Base-by-base conservation (phyloP, 2,329 filamentous ascomycete genomes). In the Cryphonectria radicalis region DNA sequence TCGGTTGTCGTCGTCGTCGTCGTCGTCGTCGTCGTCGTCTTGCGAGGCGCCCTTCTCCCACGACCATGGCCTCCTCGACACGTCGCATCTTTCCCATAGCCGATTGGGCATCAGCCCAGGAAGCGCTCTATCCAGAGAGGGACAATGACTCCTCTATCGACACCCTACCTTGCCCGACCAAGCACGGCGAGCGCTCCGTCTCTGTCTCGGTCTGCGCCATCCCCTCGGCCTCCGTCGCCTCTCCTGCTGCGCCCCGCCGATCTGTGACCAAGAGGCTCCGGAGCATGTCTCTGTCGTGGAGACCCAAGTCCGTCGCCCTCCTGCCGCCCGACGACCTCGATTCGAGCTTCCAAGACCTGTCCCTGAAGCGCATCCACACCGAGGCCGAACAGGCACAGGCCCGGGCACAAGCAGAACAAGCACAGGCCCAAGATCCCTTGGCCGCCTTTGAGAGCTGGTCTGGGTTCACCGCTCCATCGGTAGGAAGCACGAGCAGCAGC, bases 241-340 rank as follows among this genome's bases (percentile, higher is more conserved):
- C 63, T 8, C 63, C 66, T 32, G 57, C 37, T 7, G 46, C 66
- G 25, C 63, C 37, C 19, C 71, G 71, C 19, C 60, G 66, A 4
- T 46, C 43, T 10, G 59, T 66, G 14, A 67, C 72, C n/a, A 73
- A 71, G 50, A 68, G 59, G 63, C 60, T 40, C 78, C 79, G 85
- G 76, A 88, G 85, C 77, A 79, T 85, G 64, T 86, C 85, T 8
- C 76, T 87, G 19, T 81, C 84, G 8, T 87, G 85, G 84, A 83
- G 83, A 59, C 83, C 84, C 40, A 87, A 85, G 76, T 83, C 84
- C 1, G 77, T 81, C 32, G 59, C 82, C 11, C 79, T 50, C 46
- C 10, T 84, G 62, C 72, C 72, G 63, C 71, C 76, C 57, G 79
- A 81, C 32, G 80, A 82, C 60, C 40, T 79, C 42, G 73, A 74